Base-by-base conservation (phyloP, 2,329 filamentous ascomycete genomes). In the Exutisphaerella laricina region DNA sequence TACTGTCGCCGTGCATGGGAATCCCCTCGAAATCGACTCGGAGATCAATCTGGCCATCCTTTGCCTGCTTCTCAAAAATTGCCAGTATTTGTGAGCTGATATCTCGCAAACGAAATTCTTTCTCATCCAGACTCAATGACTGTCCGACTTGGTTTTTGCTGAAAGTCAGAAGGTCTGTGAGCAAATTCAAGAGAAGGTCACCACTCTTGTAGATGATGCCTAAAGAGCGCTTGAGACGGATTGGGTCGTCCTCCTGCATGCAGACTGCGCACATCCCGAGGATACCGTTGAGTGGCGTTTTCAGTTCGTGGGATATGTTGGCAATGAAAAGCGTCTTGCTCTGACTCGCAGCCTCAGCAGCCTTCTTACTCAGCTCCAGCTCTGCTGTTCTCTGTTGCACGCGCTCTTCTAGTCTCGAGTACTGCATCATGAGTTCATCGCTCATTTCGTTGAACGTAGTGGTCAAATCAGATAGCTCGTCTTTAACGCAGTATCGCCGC, bases 251-350 rank as follows among this genome's bases (percentile, higher is more conserved):
- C 62, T 95, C 88, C 51, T 88, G 85, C 87, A 95, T 92, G 64
- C 87, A 92, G 1, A 95, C 84, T 0, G 88, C 85, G 54, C 84
- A 89, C 84, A 96, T 92, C 46, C 92, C 92, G 57, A 98, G 73
- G 36, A 97, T 96, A 9, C 90, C 92, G 59, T 97, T 97, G 44
- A 97, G 74, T 0, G 92, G 92, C 1, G 92, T 98, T 61, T 95
- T 94, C 25, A 98, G 73, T 64, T 97, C 80, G 54, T 84, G 80
- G 1, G 77, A 81, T 38, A 97, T 95, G 57, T 97, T 97, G 13
- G 92, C 92, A 50, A 98, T 94, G 68, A 97, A 97, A 6, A 97
- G 73, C 0, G 92, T 97, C 69, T 98, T 98, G 72, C 87, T 94
- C 66, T 95, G 86, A 57, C 95, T 96, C 3, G 89, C 89, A n/a